Evolutionary conservation across 1,284 basidiomycete species (phyloP).

Genomic region (Rhizoctonia solani): DNA sequence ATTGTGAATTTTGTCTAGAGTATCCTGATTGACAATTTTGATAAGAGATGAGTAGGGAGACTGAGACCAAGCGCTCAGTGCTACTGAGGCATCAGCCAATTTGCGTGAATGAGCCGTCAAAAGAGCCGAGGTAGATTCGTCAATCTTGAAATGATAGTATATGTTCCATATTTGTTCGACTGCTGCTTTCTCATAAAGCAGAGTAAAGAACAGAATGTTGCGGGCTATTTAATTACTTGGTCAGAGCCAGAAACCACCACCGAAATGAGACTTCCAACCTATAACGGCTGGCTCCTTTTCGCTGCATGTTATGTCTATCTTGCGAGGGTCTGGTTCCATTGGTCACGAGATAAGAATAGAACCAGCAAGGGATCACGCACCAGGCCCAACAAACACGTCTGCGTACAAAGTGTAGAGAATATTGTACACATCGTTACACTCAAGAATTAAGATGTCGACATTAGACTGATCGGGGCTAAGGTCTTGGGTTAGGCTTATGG

Average conservation of each 20-base stretch:
- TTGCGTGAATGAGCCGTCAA: slow-evolving; percentile 53
- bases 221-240: slow-evolving; percentile 45
- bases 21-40: slow-evolving; percentile 48
- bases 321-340: slow-evolving; percentile 44
- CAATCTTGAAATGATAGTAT: slow-evolving; percentile 60
- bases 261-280: slow-evolving; percentile 47
- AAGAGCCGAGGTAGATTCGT: slow-evolving; percentile 48
- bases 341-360: not conserved
- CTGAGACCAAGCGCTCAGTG: slow-evolving; percentile 51
- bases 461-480: slow-evolving; percentile 10
- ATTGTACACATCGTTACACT: not conserved
- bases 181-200: slow-evolving; percentile 47
- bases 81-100: slow-evolving; percentile 48
- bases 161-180: slow-evolving; percentile 55
- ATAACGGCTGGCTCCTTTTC: slow-evolving; percentile 62
- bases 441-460: slow-evolving; percentile 8
- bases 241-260: not conserved
- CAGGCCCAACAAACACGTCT: not conserved
- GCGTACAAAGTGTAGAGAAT: slow-evolving; percentile 2
- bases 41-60: slow-evolving; percentile 51
- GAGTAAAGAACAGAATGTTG: slow-evolving; percentile 48
- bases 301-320: slow-evolving; percentile 62
- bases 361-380: not conserved
- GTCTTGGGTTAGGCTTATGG: slow-evolving; percentile 12
- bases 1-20: slow-evolving; percentile 51